Evolutionary conservation across 805 yeast species (phyloP), one percentile per base, ranked within the genome.

Genomic region (Teunomyces tritomae): DNA sequence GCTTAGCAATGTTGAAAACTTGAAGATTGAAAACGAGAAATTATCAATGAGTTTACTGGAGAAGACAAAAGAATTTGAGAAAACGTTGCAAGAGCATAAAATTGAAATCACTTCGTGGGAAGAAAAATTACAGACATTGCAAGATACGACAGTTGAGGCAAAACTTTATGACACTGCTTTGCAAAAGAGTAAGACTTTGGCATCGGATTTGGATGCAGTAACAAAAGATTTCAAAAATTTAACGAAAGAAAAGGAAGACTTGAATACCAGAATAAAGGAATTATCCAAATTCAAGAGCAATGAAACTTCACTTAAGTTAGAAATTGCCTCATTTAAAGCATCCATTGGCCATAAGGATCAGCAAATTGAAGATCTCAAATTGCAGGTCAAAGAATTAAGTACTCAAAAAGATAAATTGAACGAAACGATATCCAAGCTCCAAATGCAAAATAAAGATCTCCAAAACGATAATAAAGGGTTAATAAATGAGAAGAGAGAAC

Each of bases 271-370:
- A 41, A 63, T 65, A 13, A 53, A 50, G 17, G 73, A 69, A 44
- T 53, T 70, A 11, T 47, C 55, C 20, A 59, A 63, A 41, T 58
- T 55, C 45, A 68, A 65, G 51, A 62, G 65, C 43, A 64, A 64
- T 27, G 82, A 76, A 28, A 67, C 77, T 5, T 68, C 79, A 5
- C 58, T 74, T 44, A 79, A 79, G 53, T 57, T 77, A 24, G 83
- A 80, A 50, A 59, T 79, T 26, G 75, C 78, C 0, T 70, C 80
- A 3, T 58, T 75, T 24, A 73, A 73, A 46, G 59, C 79, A 0
- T 69, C 79, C 3, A 53, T 79, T 4, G 57, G 67, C 0, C 76
- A 75, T 47, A 79, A 78, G 47, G 80, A 77, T 36, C 67, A 69
- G 48, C 62, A 61, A 32, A 58, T 77, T 17, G 56, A 52, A 8